These are phyloP conservation scores for Rosa rugosa DNA, from an alignment of 306 rosid species.

Conservation along the genomic window DNA sequence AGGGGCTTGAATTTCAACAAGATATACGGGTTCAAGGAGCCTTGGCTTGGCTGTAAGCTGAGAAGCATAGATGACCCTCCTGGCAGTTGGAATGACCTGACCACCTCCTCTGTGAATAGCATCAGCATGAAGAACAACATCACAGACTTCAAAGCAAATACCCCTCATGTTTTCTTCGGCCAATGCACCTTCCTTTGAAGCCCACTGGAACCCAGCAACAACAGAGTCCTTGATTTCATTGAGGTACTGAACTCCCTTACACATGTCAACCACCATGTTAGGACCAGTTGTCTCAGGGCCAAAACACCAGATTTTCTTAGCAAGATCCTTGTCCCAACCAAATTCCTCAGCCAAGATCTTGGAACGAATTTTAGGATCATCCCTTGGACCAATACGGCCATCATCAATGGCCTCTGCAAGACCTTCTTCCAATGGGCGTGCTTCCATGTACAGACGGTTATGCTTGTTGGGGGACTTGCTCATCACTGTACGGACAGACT, in stretches of 20 bases:
- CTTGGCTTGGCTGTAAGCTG: conserved; percentile 76
- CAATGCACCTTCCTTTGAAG: conserved; percentile 83
- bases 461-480: conserved; percentile 96
- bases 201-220: conserved; percentile 84
- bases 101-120: conserved; percentile 91
- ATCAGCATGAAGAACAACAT: conserved; percentile 76
- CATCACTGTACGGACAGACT: conserved; percentile 79
- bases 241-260: conserved; percentile 82
- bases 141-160: conserved; percentile 73
- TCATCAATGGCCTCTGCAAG: conserved; percentile 82
- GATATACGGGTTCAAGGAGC: conserved; percentile 79
- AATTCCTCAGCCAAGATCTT: conserved; percentile 60
- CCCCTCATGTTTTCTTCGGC: conserved; percentile 84
- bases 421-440: conserved; percentile 69
- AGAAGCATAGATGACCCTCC: conserved; percentile 76
- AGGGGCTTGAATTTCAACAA: conserved; percentile 87
- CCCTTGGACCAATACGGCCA: conserved; percentile 77
- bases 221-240: conserved; percentile 86
- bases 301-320: conserved; percentile 89
- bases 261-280: conserved; percentile 89
- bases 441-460: conserved; percentile 91
- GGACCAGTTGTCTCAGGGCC: conserved; percentile 86
- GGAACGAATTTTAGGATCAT: conserved; percentile 69
- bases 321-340: conserved; percentile 88
- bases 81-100: conserved; percentile 78